Evolutionary conservation across 2,329 filamentous ascomycete genomes (phyloP).

Genomic region (Penicillium crustosum): DNA sequence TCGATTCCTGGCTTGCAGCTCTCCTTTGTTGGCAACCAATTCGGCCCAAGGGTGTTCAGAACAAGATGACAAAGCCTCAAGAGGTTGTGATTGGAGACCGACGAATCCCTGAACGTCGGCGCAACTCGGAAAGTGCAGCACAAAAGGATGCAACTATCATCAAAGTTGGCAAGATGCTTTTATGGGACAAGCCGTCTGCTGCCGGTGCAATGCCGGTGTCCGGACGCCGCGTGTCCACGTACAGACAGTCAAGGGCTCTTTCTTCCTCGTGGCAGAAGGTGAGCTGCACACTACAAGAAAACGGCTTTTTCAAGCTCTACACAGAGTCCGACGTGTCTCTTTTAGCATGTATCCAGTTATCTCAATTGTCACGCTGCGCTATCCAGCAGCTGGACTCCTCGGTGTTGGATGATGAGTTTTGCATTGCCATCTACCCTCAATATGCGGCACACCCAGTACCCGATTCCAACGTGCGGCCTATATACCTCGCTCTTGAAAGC

Average conservation of each 20-base stretch:
- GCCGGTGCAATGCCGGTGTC: constrained; percentile 38
- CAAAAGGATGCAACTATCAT: constrained; percentile 79
- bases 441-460: constrained; percentile 75
- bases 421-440: constrained; percentile 91
- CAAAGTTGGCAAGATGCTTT: constrained; percentile 86
- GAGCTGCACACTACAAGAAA: constrained; percentile 91
- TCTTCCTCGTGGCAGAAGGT: constrained; percentile 78
- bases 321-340: constrained; percentile 80
- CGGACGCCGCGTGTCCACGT: constrained; percentile 50
- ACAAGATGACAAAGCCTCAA: constrained; percentile 53
- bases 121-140: constrained; percentile 50
- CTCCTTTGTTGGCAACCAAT: constrained; percentile 54
- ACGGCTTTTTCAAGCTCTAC: constrained; percentile 88
- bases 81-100: constrained; percentile 46
- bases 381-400: constrained; percentile 88
- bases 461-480: constrained; percentile 76
- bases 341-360: constrained; percentile 79
- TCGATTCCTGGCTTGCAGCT: constrained; percentile 54
- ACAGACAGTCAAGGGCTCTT: constrained; percentile 57
- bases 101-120: constrained; percentile 44
- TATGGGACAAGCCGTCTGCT: constrained; percentile 78
- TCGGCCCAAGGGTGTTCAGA: constrained; percentile 50
- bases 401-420: constrained; percentile 88
- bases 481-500: constrained; percentile 84
- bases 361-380: constrained; percentile 83